A percentile compares a stretch with the other conserved stretches of the same genome.
Evolutionary conservation across 441 rosid genomes (phyloP).

Genomic region (Aquilaria agallochum): DNA sequence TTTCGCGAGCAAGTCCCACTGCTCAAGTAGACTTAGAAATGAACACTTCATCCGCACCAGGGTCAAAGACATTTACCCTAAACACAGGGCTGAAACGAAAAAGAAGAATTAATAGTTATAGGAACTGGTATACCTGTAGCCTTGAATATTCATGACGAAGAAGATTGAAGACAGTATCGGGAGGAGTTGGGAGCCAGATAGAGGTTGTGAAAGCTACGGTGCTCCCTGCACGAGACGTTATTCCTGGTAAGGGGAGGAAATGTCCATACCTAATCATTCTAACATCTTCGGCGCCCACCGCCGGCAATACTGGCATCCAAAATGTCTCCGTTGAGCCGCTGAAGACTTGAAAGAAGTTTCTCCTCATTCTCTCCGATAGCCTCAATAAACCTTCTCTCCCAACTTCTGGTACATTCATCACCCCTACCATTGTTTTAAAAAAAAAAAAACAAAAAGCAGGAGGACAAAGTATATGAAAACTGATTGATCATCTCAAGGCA

Average conservation of each 20-base stretch:
- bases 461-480: background rate
- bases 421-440: conserved; percentile 9
- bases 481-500: too few relatives aligned
- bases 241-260: conserved; percentile 9
- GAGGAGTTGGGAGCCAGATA: conserved; percentile 26
- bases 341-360: conserved; percentile 24
- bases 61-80: too few relatives aligned
- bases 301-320: conserved; percentile 33
- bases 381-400: conserved; percentile 35
- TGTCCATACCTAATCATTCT: conserved; percentile 21
- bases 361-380: conserved; percentile 40
- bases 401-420: conserved; percentile 8
- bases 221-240: background rate
- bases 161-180: conserved; percentile 27
- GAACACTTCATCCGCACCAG: too few relatives aligned
- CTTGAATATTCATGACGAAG: conserved; percentile 26
- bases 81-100: too few relatives aligned
- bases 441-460: too few relatives aligned
- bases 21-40: background rate
- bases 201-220: conserved; percentile 35
- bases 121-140: conserved; percentile 27
- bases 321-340: conserved; percentile 18
- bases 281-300: conserved; percentile 22
- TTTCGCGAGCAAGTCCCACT: conserved; percentile 47
- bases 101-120: background rate